A percentile compares a stretch with the other conserved stretches of the same genome.
Conservation (phyloP, 352 stramenopile genomes). For the Globisporangium yorkense region DNA sequence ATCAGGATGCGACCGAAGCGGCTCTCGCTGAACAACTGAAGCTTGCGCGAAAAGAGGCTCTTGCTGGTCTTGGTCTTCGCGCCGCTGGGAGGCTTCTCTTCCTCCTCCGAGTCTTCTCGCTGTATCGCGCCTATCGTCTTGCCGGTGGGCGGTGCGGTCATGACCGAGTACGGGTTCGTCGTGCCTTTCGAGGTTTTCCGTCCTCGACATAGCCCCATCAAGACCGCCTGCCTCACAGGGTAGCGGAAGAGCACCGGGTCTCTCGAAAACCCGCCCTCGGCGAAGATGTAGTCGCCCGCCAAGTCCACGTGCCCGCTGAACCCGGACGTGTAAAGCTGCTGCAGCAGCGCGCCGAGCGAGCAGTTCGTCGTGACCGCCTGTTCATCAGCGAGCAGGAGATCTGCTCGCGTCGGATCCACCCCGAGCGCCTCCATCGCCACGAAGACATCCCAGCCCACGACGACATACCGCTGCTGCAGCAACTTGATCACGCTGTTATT, state of each 20-base stretch:
- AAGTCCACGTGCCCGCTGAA: not conserved
- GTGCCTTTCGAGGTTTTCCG: slow-evolving; percentile 25
- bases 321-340: slow-evolving; percentile 1
- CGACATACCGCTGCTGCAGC: slow-evolving; percentile 39
- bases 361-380: not conserved
- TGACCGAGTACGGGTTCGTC: slow-evolving; percentile 1
- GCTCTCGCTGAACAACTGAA: slow-evolving; percentile 28
- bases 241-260: not conserved
- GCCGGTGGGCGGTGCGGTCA: not conserved
- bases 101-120: not conserved
- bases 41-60: slow-evolving; percentile 40
- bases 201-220: not conserved
- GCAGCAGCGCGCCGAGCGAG: not conserved
- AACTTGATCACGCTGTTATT: slow-evolving; percentile 39
- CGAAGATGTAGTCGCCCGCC: slow-evolving; percentile 2
- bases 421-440: slow-evolving; percentile 24
- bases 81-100: not conserved
- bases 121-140: not conserved
- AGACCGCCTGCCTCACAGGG: not conserved
- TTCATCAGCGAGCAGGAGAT: not conserved
- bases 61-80: slow-evolving; percentile 11
- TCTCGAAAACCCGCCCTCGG: not conserved
- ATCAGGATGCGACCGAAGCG: slow-evolving; percentile 31
- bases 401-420: not conserved
- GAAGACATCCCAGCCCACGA: slow-evolving; percentile 43